phyloP scores from a whole-genome alignment of 495 filamentous ascomycete genomes.

The Aspergillus leporis region DNA sequence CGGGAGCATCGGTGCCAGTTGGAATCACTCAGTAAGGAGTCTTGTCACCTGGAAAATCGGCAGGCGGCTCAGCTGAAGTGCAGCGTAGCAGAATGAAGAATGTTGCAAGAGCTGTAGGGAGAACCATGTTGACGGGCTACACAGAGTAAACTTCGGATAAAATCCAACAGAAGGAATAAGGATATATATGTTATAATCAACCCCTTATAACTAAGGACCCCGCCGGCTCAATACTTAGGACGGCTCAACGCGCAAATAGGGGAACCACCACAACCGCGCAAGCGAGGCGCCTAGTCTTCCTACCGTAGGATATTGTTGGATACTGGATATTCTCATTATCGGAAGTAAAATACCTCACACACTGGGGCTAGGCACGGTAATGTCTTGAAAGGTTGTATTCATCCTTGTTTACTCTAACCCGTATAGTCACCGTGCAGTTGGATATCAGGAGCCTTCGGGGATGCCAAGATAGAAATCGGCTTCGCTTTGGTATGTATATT shows the following conservation, averaged over 20 bases:
- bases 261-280: too few species aligned
- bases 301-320: too few species aligned
- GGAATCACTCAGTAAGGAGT: constrained; percentile 13
- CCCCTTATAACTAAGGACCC: too few species aligned
- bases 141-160: background rate
- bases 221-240: too few species aligned
- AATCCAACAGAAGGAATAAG: constrained; percentile 5
- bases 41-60: constrained; percentile 15
- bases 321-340: too few species aligned
- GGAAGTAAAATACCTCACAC: background rate
- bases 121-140: constrained; percentile 8
- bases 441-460: background rate
- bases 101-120: constrained; percentile 6
- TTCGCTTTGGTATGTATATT: background rate
- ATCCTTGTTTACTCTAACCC: background rate
- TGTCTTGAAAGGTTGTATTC: background rate
- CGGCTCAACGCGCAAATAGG: too few species aligned
- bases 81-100: constrained; percentile 2
- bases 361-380: background rate
- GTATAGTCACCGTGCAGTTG: background rate
- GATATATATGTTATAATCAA: background rate
- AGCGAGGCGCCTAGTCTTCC: too few species aligned
- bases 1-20: constrained; percentile 5
- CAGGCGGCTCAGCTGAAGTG: constrained; percentile 4
- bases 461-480: too few species aligned